These are phyloP conservation scores for Apiospora pterosperma DNA, from an alignment of 2,329 filamentous ascomycete species.

Conservation along the genomic window DNA sequence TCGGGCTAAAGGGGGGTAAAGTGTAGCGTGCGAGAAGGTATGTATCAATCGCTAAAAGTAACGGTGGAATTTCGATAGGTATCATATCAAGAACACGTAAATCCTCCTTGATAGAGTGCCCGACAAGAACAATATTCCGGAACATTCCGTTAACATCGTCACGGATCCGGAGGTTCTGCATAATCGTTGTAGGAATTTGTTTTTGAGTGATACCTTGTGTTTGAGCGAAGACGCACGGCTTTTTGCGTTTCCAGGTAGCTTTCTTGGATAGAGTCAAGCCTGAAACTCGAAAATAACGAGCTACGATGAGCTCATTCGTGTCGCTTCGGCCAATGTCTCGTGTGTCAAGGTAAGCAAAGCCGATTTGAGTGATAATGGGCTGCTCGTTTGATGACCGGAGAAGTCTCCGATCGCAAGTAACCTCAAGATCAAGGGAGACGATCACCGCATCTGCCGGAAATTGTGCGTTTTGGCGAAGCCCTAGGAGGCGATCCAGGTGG, in stretches of 20 bases:
- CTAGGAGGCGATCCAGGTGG: conserved; percentile 9
- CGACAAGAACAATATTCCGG: background rate
- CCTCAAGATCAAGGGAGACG: conserved; percentile 9
- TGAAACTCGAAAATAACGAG: background rate
- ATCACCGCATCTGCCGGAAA: conserved; percentile 8
- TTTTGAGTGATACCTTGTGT: background rate
- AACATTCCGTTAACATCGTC: background rate
- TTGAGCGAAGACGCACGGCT: background rate
- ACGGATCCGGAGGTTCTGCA: background rate
- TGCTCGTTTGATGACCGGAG: background rate
- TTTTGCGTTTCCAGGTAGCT: background rate
- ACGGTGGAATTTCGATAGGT: background rate
- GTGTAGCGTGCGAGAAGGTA: background rate
- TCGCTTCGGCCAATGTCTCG: background rate
- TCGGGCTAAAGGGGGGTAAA: background rate
- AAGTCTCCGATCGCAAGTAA: background rate
- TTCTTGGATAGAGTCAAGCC: background rate
- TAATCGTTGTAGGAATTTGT: background rate
- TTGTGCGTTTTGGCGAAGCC: conserved; percentile 5
- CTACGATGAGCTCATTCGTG: background rate
- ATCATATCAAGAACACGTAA: background rate
- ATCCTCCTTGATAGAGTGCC: background rate
- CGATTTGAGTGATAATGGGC: background rate
- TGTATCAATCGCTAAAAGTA: background rate
- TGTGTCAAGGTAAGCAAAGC: conserved; percentile 1